phyloP scores from a whole-genome alignment of 345 rosid species.

The Brassica juncea region DNA sequence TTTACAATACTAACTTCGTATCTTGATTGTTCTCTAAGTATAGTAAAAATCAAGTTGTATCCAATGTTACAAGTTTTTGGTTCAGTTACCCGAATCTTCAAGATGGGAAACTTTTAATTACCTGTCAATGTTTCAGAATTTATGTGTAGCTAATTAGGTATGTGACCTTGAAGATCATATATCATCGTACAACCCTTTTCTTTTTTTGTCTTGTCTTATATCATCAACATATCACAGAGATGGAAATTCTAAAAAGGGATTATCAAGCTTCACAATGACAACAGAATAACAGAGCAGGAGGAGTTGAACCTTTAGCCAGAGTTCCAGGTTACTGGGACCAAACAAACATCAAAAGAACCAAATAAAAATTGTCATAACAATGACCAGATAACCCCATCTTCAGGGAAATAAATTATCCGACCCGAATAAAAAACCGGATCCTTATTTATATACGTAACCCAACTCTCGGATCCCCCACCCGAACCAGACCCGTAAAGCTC shows the following conservation, averaged over 20 bases:
- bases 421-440: constrained; percentile 17
- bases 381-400: neutral
- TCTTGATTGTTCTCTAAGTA: neutral
- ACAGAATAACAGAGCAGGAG: neutral
- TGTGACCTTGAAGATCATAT: neutral
- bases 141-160: neutral
- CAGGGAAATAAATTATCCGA: constrained; percentile 4
- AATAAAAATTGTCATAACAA: neutral
- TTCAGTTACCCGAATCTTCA: neutral
- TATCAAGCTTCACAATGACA: neutral
- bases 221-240: neutral
- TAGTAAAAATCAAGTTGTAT: neutral
- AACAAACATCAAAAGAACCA: neutral
- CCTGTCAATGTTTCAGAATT: no score
- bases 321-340: constrained; percentile 79
- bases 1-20: neutral
- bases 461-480: neutral
- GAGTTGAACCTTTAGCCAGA: constrained; percentile 74
- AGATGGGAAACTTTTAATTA: constrained; percentile 21
- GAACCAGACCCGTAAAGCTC: neutral
- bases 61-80: neutral
- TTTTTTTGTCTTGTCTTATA: neutral
- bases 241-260: no score
- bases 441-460: neutral
- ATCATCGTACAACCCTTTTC: neutral